Evolutionary conservation across 2,329 filamentous ascomycete species (phyloP).

Genomic region (Emericellopsis atlantica): DNA sequence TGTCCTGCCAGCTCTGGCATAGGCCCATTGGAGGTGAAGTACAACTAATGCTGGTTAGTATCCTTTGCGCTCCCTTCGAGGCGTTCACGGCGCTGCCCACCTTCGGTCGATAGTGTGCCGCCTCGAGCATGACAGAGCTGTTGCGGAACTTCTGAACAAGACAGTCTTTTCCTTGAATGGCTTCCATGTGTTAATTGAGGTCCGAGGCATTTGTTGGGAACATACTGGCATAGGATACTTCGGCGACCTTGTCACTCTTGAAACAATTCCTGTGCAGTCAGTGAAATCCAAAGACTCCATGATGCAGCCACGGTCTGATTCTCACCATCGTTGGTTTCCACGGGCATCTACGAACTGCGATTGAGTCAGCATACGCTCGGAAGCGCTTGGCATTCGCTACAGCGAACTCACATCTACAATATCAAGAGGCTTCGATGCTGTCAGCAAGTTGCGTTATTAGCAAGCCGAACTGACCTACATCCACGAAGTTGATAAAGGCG

Average conservation of each 20-base stretch:
- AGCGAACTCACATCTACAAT: constrained; percentile 50
- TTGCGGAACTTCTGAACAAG: constrained; percentile 93
- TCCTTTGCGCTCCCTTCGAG: neutral
- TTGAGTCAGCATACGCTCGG: neutral
- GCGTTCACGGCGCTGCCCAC: constrained; percentile 25
- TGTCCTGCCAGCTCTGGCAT: constrained; percentile 45
- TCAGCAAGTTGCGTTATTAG: constrained; percentile 18
- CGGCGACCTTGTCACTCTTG: constrained; percentile 72
- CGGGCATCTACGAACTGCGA: constrained; percentile 60
- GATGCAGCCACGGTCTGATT: no score
- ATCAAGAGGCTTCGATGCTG: constrained; percentile 44
- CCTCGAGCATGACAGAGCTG: constrained; percentile 88
- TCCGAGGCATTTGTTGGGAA: constrained; percentile 4
- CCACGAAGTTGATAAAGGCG: constrained; percentile 89
- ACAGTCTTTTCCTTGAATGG: constrained; percentile 85
- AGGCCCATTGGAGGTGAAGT: constrained; percentile 35
- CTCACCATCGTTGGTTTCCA: constrained; percentile 58
- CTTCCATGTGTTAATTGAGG: constrained; percentile 25
- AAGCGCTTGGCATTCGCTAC: neutral
- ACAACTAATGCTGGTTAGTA: constrained; percentile 25
- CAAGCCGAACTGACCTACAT: constrained; percentile 39
- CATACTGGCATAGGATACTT: constrained; percentile 91
- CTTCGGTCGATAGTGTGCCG: constrained; percentile 71
- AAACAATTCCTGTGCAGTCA: constrained; percentile 54
- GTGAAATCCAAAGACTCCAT: neutral